These are phyloP conservation scores for Bruguiera gymnorhiza DNA, from an alignment of 345 rosid genomes.

Conservation along the genomic window DNA sequence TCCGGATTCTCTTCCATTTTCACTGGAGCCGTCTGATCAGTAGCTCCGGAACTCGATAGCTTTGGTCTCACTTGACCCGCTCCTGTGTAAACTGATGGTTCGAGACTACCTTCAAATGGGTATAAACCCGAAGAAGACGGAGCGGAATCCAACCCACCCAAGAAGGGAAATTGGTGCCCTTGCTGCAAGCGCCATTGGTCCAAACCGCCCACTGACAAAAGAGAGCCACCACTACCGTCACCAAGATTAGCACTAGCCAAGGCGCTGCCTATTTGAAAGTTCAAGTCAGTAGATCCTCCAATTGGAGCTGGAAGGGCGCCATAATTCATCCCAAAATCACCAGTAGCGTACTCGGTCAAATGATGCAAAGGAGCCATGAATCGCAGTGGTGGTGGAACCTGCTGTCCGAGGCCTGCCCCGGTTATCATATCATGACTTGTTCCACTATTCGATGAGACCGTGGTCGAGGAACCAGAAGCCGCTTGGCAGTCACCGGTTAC, in stretches of 20 bases:
- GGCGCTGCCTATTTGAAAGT: slow-evolving; percentile 37
- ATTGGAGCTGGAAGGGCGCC: slow-evolving; percentile 31
- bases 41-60: slow-evolving; percentile 23
- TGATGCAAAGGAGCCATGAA: slow-evolving; percentile 61
- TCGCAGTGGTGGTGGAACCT: slow-evolving; percentile 33
- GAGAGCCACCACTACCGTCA: slow-evolving; percentile 29
- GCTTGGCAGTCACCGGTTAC: slow-evolving; percentile 39
- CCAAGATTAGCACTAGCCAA: slow-evolving; percentile 26
- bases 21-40: slow-evolving; percentile 43
- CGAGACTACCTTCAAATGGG: slow-evolving; percentile 47
- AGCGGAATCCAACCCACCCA: slow-evolving; percentile 49
- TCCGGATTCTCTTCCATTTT: slow-evolving; percentile 58
- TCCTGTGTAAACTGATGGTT: slow-evolving; percentile 29
- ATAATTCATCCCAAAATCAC: slow-evolving; percentile 45
- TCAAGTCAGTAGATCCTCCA: slow-evolving; percentile 41
- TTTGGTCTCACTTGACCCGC: slow-evolving; percentile 37
- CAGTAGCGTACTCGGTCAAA: slow-evolving; percentile 28
- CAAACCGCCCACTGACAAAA: slow-evolving; percentile 35
- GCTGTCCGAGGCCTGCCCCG: slow-evolving; percentile 38
- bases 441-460: slow-evolving; percentile 37
- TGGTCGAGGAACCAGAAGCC: slow-evolving; percentile 38
- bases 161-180: slow-evolving; percentile 45
- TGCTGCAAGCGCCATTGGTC: slow-evolving; percentile 58
- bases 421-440: slow-evolving; percentile 29
- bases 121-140: slow-evolving; percentile 26